A percentile compares a stretch with the other conserved stretches of the same genome.
Conservation (phyloP, 1,284 basidiomycete genomes). For the Tranzscheliella williamsii region DNA sequence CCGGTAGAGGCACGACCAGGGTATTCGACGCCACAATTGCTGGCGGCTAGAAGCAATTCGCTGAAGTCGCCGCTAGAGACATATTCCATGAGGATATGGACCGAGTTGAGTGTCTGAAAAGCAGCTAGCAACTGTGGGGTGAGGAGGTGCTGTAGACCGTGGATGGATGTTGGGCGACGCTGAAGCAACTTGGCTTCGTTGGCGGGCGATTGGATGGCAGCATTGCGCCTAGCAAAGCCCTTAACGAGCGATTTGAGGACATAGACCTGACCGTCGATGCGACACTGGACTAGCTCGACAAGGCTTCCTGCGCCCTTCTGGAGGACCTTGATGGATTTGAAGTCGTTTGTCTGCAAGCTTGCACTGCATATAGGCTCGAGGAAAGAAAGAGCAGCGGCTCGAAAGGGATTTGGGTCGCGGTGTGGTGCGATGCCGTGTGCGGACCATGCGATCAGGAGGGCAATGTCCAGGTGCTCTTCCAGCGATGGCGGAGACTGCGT, state of each 20-base stretch:
- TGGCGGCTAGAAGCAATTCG: constrained; percentile 50
- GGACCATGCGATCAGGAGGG: constrained; percentile 42
- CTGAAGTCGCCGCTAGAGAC: constrained; percentile 58
- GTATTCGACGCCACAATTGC: constrained; percentile 32
- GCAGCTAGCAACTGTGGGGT: constrained; percentile 53
- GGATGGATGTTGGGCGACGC: too few species aligned
- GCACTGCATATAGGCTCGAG: constrained; percentile 17
- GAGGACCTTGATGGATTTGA: constrained; percentile 45
- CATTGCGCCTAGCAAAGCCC: constrained; percentile 49
- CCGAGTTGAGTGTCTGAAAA: constrained; percentile 52
- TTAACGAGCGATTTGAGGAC: constrained; percentile 58
- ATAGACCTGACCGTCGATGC: constrained; percentile 53
- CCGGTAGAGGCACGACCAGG: constrained; percentile 47
- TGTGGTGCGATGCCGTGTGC: constrained; percentile 16
- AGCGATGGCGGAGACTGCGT: constrained; percentile 1
- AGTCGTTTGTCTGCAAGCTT: constrained; percentile 40
- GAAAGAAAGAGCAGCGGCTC: constrained; percentile 14
- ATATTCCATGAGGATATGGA: constrained; percentile 59
- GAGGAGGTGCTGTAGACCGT: constrained; percentile 9
- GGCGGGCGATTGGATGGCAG: constrained; percentile 47
- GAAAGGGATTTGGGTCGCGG: constrained; percentile 29
- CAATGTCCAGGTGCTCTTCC: constrained; percentile 35
- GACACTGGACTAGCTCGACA: constrained; percentile 55
- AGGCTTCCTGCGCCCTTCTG: constrained; percentile 50
- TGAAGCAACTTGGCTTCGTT: constrained; percentile 49